Conservation (phyloP, 257 asterid species). For the Linaria vulgaris region DNA sequence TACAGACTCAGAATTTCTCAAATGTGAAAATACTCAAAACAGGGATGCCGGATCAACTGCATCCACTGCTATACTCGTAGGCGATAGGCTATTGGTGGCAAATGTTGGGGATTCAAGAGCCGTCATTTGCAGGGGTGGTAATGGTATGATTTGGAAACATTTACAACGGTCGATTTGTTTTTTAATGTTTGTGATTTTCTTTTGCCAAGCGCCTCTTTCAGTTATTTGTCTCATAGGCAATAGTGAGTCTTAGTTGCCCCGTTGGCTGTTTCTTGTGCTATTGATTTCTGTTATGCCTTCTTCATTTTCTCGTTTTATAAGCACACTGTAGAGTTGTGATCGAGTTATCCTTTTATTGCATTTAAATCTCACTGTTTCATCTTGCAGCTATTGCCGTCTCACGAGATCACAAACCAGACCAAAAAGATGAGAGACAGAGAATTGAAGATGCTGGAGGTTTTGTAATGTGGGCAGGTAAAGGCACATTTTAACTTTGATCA, state of each 20-base stretch:
- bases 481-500: conserved; percentile 1
- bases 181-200: not conserved
- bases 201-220: too few species aligned
- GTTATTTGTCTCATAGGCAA: too few species aligned
- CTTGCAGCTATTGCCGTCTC: conserved; percentile 82
- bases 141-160: conserved; percentile 48
- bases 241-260: too few species aligned
- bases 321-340: too few species aligned
- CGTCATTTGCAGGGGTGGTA: conserved; percentile 85
- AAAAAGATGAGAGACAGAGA: conserved; percentile 85
- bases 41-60: conserved; percentile 99
- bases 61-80: conserved; percentile 97
- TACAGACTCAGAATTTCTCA: conserved; percentile 91
- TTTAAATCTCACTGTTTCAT: conserved; percentile 6
- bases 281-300: too few species aligned
- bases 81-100: conserved; percentile 86
- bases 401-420: conserved; percentile 98
- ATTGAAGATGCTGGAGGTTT: conserved; percentile 99
- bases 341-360: not conserved
- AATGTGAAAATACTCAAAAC: conserved; percentile 78
- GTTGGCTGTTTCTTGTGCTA: too few species aligned
- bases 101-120: conserved; percentile 97
- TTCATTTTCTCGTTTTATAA: too few species aligned
- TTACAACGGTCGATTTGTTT: not conserved
- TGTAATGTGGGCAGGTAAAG: conserved; percentile 98